These are phyloP conservation scores for Spergularia bocconei DNA, from an alignment of 148 eudicot genomes.

Conservation along the genomic window DNA sequence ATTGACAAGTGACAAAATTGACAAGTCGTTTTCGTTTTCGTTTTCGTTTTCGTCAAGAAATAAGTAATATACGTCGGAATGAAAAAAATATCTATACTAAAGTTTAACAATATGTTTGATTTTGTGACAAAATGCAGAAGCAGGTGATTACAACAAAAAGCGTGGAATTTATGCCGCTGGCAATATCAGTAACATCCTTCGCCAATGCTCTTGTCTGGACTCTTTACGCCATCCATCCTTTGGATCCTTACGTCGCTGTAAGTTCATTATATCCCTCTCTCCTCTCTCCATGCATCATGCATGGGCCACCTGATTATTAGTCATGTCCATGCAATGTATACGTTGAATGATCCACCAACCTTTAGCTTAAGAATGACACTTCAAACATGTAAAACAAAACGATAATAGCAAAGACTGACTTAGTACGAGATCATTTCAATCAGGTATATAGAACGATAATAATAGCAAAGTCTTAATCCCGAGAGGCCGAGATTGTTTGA, in stretches of 20 bases:
- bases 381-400: too few species aligned
- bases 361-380: not conserved
- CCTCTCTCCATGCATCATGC: not conserved
- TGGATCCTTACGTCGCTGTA: slow-evolving; percentile 46
- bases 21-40: slow-evolving; percentile 11
- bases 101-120: not conserved
- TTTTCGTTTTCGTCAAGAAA: too few species aligned
- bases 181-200: slow-evolving; percentile 41
- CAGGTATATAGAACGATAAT: too few species aligned
- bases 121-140: slow-evolving; percentile 29
- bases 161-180: slow-evolving; percentile 57
- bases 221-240: slow-evolving; percentile 39
- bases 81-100: too few species aligned
- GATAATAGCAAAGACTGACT: too few species aligned
- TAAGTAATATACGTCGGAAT: too few species aligned
- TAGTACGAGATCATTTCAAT: too few species aligned
- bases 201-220: slow-evolving; percentile 46
- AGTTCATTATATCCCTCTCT: not conserved
- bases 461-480: too few species aligned
- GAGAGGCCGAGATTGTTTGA: too few species aligned
- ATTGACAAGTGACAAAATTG: not conserved
- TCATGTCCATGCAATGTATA: not conserved
- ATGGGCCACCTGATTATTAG: too few species aligned
- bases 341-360: slow-evolving; percentile 12
- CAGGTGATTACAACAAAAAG: slow-evolving; percentile 43